Percentiles rank a stretch among this genome's conserved stretches.
Conservation (phyloP, 225 moss, liverwort and hornwort genomes). For the Climacium dendroides region DNA sequence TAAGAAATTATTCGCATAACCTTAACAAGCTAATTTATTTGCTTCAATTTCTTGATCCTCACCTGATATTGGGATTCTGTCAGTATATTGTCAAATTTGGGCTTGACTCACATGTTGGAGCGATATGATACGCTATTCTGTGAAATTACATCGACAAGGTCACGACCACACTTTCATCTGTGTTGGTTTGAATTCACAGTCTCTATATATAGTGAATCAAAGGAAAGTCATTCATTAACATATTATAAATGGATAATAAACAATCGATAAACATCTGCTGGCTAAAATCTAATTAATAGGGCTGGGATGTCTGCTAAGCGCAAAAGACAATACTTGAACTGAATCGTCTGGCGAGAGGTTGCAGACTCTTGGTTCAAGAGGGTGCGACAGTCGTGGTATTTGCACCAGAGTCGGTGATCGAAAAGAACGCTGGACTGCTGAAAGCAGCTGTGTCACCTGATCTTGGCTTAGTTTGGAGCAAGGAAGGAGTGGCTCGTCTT, state of each 20-base stretch:
- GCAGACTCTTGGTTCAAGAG: conserved; percentile 45
- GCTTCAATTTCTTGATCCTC: background rate
- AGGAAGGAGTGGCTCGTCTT: conserved; percentile 48
- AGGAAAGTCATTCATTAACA: background rate
- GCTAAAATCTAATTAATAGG: background rate
- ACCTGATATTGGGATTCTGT: background rate
- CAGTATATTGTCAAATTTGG: conserved; percentile 13
- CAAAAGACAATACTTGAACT: background rate
- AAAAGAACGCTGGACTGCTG: conserved; percentile 29
- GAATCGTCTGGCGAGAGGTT: background rate
- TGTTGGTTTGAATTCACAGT: background rate
- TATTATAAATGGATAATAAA: background rate
- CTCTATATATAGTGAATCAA: background rate
- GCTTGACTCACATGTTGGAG: conserved; percentile 9
- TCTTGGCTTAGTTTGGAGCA: conserved; percentile 48
- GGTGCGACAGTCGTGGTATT: conserved; percentile 44
- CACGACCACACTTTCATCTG: background rate
- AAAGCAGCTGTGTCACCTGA: conserved; percentile 47
- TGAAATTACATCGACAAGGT: conserved; percentile 13
- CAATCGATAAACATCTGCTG: background rate
- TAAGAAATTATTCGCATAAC: background rate
- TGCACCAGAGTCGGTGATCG: conserved; percentile 42
- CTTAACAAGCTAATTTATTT: background rate
- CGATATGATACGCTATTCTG: conserved; percentile 14
- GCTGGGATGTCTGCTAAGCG: background rate